These are phyloP conservation scores for Cicer bijugum DNA, from an alignment of 306 rosid species.

Conservation along the genomic window DNA sequence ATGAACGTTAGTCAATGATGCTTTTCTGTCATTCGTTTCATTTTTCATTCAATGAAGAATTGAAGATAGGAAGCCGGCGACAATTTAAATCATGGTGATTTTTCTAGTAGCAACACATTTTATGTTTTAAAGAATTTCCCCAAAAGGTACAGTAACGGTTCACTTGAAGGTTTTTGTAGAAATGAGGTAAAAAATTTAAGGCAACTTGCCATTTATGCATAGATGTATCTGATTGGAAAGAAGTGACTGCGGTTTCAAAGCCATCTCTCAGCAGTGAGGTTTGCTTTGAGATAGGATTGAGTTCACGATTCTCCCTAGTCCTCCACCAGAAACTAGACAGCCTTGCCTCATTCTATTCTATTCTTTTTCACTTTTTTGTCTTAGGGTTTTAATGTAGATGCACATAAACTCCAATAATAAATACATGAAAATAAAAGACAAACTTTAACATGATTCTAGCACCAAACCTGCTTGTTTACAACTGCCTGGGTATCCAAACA, in stretches of 20 bases:
- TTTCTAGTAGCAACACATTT: background rate
- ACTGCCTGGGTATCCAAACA: slow-evolving; percentile 71
- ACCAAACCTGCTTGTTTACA: slow-evolving; percentile 84
- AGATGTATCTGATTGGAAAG: background rate
- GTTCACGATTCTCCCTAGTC: background rate
- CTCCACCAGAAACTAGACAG: slow-evolving; percentile 23
- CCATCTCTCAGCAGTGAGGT: slow-evolving; percentile 8
- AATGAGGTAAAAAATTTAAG: background rate
- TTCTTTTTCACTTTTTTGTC: background rate
- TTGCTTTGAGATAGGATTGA: slow-evolving; percentile 5
- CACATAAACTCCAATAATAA: slow-evolving; percentile 20
- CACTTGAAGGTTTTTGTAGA: slow-evolving; percentile 4
- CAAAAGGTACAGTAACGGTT: background rate
- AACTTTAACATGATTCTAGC: slow-evolving; percentile 11
- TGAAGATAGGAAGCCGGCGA: background rate
- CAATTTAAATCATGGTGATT: background rate
- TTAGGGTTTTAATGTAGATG: background rate
- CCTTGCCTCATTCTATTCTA: background rate
- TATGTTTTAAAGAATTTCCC: background rate
- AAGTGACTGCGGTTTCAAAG: slow-evolving; percentile 8
- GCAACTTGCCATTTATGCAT: background rate
- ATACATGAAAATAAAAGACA: background rate
- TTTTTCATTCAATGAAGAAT: slow-evolving; percentile 4
- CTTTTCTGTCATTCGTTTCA: background rate
- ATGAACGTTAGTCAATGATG: background rate